Percentiles rank a stretch among this genome's conserved stretches.
Evolutionary conservation across 2,329 filamentous ascomycete genomes (phyloP).

Genomic region (Claviceps africana): DNA sequence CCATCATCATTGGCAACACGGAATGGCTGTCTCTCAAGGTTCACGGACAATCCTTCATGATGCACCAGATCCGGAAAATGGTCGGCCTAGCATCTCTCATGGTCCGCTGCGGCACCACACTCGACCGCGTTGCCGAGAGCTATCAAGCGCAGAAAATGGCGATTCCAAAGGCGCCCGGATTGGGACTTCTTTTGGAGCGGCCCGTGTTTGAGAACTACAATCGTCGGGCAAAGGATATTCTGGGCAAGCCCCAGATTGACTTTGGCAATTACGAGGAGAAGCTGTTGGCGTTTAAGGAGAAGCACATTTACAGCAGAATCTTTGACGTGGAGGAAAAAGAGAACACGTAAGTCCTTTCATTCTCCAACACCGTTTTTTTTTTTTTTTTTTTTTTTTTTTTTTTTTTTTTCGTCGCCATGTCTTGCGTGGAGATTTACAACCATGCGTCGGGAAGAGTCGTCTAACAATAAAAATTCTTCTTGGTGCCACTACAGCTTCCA

Average conservation of each 20-base stretch:
- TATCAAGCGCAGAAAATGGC: constrained; percentile 62
- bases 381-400: no score
- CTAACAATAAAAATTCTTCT: constrained; percentile 7
- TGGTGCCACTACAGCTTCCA: constrained; percentile 42
- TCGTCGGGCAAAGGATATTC: constrained; percentile 47
- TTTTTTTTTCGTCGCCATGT: neutral
- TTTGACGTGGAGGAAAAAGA: constrained; percentile 80
- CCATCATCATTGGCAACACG: constrained; percentile 77
- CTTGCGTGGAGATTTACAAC: no score
- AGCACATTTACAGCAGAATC: constrained; percentile 83
- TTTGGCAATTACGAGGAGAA: constrained; percentile 66
- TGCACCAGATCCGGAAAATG: constrained; percentile 99
- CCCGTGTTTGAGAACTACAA: constrained; percentile 91
- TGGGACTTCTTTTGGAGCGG: constrained; percentile 77
- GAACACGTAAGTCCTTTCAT: constrained; percentile 70
- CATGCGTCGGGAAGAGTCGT: neutral
- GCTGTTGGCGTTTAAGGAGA: constrained; percentile 79
- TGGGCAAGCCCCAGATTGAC: constrained; percentile 55
- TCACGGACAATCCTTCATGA: constrained; percentile 98
- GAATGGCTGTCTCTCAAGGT: constrained; percentile 95
- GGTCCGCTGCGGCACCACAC: constrained; percentile 68
- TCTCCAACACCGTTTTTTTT: no score
- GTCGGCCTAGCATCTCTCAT: constrained; percentile 80
- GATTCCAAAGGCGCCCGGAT: constrained; percentile 84
- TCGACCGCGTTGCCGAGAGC: constrained; percentile 56